Percentiles rank a stretch among this genome's conserved stretches.
These are phyloP conservation scores for Verticillium zaregamsianum DNA, from an alignment of 2,329 filamentous ascomycete genomes.

Conservation along the genomic window DNA sequence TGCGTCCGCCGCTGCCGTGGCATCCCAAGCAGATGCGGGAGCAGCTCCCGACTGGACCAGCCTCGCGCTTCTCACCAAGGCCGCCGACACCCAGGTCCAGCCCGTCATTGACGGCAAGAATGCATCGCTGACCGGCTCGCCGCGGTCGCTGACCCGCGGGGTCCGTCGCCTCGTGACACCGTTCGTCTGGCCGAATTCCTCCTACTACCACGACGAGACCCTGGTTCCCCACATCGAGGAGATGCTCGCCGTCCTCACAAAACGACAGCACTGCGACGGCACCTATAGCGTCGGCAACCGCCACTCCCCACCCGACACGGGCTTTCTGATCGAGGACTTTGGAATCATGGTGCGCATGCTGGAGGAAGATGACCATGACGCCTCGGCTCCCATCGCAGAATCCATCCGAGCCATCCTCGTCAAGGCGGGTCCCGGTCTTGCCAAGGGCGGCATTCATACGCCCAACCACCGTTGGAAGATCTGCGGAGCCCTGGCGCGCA, in stretches of 20 bases:
- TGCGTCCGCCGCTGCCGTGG: constrained; percentile 1
- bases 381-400: constrained; percentile 7
- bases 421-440: constrained; percentile 12
- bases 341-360: constrained; percentile 14
- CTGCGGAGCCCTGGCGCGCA: constrained; percentile 13
- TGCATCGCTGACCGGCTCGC: constrained; percentile 5
- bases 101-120: constrained; percentile 9
- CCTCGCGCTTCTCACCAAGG: constrained; percentile 9
- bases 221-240: constrained; percentile 12
- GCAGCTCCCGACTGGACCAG: background rate
- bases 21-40: background rate
- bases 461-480: constrained; percentile 17
- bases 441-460: constrained; percentile 14
- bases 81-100: constrained; percentile 12
- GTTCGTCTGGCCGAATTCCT: constrained; percentile 14
- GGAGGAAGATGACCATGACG: constrained; percentile 10
- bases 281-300: constrained; percentile 14
- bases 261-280: constrained; percentile 12
- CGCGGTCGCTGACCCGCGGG: constrained; percentile 9
- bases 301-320: constrained; percentile 16
- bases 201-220: constrained; percentile 11
- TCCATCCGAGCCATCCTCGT: constrained; percentile 12
- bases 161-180: constrained; percentile 13
- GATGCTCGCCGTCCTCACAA: constrained; percentile 12
- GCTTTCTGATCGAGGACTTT: constrained; percentile 16